Conservation (phyloP, 345 rosid genomes). For the Euphorbia lathyris region DNA sequence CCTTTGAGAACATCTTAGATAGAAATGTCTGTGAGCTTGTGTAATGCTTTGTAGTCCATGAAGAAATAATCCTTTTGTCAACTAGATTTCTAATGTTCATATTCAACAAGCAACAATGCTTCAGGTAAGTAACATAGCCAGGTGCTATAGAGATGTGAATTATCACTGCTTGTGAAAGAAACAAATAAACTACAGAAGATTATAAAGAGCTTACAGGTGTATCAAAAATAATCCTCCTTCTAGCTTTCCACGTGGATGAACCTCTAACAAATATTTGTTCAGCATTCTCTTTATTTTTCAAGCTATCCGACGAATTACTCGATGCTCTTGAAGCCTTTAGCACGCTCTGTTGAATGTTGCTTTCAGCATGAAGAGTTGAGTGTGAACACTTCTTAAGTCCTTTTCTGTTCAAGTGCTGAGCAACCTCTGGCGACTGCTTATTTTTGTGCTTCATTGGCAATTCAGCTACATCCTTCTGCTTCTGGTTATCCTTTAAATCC, state of each 20-base stretch:
- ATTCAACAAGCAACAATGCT: not conserved
- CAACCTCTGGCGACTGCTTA: slow-evolving; percentile 6
- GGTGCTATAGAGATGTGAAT: not conserved
- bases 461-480: slow-evolving; percentile 4
- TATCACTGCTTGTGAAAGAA: not conserved
- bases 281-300: slow-evolving; percentile 10
- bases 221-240: slow-evolving; percentile 37
- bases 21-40: not conserved
- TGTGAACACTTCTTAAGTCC: slow-evolving; percentile 12
- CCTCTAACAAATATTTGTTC: slow-evolving; percentile 5
- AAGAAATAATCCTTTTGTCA: not conserved
- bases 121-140: not conserved
- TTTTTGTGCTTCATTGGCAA: slow-evolving; percentile 12
- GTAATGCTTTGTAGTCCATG: not conserved
- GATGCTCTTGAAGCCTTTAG: slow-evolving; percentile 9
- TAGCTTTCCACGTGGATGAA: slow-evolving; percentile 16
- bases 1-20: not conserved
- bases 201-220: slow-evolving; percentile 30
- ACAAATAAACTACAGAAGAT: slow-evolving; percentile 4
- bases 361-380: not conserved
- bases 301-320: slow-evolving; percentile 3
- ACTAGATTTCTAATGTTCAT: not conserved
- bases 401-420: slow-evolving; percentile 4
- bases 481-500: slow-evolving; percentile 5
- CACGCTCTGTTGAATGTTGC: slow-evolving; percentile 1